Percentiles rank a stretch among this genome's conserved stretches.
Conservation (phyloP, 371 early-diverging fungal genomes). For the Dichotomocladium elegans region DNA sequence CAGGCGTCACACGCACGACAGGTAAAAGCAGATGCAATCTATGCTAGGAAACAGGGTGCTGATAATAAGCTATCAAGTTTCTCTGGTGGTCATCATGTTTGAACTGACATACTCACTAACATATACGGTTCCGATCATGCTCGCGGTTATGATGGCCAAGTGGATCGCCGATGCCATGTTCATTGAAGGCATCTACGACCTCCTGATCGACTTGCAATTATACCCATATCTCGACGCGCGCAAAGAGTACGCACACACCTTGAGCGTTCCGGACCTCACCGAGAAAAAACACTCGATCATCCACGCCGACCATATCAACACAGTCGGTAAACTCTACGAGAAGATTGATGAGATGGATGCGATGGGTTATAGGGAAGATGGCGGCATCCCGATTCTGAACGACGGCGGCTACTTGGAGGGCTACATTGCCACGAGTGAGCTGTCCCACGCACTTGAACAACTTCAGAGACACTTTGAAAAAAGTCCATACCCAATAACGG, state of each 20-base stretch:
- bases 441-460: slow-evolving; percentile 67
- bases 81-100: slow-evolving; percentile 93
- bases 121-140: slow-evolving; percentile 84
- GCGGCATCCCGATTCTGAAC: slow-evolving; percentile 84
- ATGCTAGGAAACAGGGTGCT: too few relatives aligned
- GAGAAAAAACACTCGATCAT: slow-evolving; percentile 48
- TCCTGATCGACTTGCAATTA: slow-evolving; percentile 70
- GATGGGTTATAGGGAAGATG: slow-evolving; percentile 56
- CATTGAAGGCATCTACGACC: slow-evolving; percentile 79
- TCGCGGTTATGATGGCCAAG: slow-evolving; percentile 77
- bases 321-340: slow-evolving; percentile 51
- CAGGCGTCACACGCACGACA: slow-evolving; percentile 92
- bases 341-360: slow-evolving; percentile 49
- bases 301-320: slow-evolving; percentile 52
- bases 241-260: slow-evolving; percentile 67
- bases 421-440: slow-evolving; percentile 82
- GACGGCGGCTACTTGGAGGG: slow-evolving; percentile 66
- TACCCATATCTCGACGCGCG: slow-evolving; percentile 87
- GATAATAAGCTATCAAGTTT: too few relatives aligned
- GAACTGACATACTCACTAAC: slow-evolving; percentile 89
- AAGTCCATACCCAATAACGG: slow-evolving; percentile 25
- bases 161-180: slow-evolving; percentile 83
- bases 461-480: slow-evolving; percentile 22
- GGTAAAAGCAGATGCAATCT: slow-evolving; percentile 27
- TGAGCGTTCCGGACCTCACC: slow-evolving; percentile 37